A percentile compares a stretch with the other conserved stretches of the same genome.
phyloP scores from a whole-genome alignment of 306 rosid species.

The Cotoneaster glaucophyllus region DNA sequence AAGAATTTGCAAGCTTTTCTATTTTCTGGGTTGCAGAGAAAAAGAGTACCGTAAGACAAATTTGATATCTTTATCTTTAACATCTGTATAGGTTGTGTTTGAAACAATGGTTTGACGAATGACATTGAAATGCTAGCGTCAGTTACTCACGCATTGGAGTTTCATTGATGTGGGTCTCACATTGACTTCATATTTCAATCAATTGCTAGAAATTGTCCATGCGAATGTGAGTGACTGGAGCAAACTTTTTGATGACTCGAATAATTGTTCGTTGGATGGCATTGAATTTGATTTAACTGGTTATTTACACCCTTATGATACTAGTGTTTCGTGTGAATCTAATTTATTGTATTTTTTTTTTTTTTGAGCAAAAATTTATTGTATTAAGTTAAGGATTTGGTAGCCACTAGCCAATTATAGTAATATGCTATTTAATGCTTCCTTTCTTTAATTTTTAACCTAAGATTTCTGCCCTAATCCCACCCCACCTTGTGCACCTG shows the following conservation, averaged over 20 bases:
- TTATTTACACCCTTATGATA: neutral
- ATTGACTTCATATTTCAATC: neutral
- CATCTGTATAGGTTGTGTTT: neutral
- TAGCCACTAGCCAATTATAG: slow-evolving; percentile 3
- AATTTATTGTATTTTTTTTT: neutral
- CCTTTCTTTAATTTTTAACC: neutral
- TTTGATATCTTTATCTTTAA: neutral
- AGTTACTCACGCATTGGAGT: neutral
- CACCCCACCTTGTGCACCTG: neutral
- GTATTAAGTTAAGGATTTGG: neutral
- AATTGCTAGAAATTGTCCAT: neutral
- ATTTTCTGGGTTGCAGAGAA: slow-evolving; percentile 3
- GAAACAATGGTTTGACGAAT: neutral
- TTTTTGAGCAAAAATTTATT: neutral
- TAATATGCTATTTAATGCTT: neutral
- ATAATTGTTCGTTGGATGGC: neutral
- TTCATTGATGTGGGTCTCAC: neutral
- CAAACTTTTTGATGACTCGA: neutral
- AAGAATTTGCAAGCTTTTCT: slow-evolving; percentile 7
- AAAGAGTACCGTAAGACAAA: neutral
- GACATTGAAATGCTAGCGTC: neutral
- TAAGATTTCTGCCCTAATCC: neutral
- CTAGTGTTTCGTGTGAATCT: neutral
- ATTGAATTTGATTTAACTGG: neutral
- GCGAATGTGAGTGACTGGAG: neutral